Evolutionary conservation across 768 basidiomycete species (phyloP), one percentile per base, ranked within the genome.

Genomic region (Holtermannia corniformis): DNA sequence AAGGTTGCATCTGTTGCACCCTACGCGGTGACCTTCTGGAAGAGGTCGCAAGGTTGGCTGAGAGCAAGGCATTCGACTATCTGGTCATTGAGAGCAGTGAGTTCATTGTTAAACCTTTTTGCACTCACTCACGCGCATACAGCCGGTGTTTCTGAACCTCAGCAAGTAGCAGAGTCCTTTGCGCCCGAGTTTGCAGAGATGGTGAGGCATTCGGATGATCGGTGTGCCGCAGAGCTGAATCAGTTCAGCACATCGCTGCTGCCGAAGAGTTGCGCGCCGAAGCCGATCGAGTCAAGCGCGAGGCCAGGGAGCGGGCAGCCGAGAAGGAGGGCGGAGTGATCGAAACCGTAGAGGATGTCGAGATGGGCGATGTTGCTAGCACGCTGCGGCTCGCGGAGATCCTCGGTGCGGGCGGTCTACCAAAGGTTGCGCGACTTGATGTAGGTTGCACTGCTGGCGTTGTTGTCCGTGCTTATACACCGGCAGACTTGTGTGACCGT

Each of bases 1-100:
- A 23, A 68, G 62, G 71, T 3, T 71, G 72, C 50, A 71, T 73
- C 46, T 71, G 72, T 60, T 70, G 72, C 54, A 73, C 68, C 3
- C 57, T 73, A 2, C 64, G 72, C 26, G 65, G 62, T 2, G 72
- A 73, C 47, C 47, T 73, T 2, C 56, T 73, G 16, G 72, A 73
- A 46, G 68, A 70, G 54, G 59, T 73, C 4, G 67, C 65, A 4
- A 54, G 51, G 22, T 58, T 73, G 1, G 70, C 68, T 0, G 65
- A 68, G 14, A 47, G 53, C 16, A 57, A 54, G 3, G 40, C 43
- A 1, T 67, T 69, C 43, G 72, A 73, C 48, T 73, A 73, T 55
- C 59, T 73, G 11, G 53, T 71, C 51, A 70, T 72, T 44, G 71
- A 73, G 48, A 57, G 56, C n/a, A 64, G 64, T 4, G 64, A 37